A percentile compares a stretch with the other conserved stretches of the same genome.
Conservation (phyloP, 1,284 basidiomycete species). For the Ustilago shanxiensis region DNA sequence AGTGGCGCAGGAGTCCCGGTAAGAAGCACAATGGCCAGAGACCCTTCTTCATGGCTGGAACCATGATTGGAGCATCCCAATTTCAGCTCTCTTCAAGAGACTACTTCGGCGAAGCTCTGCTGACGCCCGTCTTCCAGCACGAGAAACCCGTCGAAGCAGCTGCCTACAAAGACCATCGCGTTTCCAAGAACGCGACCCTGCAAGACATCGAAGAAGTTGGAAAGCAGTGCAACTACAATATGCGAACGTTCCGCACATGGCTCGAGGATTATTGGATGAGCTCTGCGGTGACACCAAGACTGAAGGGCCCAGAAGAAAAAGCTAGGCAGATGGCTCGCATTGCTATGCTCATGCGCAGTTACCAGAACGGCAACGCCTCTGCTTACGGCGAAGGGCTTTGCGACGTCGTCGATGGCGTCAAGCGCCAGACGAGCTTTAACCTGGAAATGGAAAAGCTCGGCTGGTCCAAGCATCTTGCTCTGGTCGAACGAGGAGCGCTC, state of each 20-base stretch:
- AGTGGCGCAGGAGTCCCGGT: conserved; percentile 34
- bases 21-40: neutral
- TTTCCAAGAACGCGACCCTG: neutral
- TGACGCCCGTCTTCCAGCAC: conserved; percentile 36
- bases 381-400: conserved; percentile 46
- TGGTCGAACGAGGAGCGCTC: conserved; percentile 29
- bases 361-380: conserved; percentile 44
- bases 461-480: conserved; percentile 40
- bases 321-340: conserved; percentile 39
- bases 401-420: conserved; percentile 49
- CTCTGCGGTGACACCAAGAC: conserved; percentile 17
- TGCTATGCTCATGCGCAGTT: conserved; percentile 36
- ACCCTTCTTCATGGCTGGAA: conserved; percentile 47
- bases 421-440: conserved; percentile 48
- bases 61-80: conserved; percentile 30
- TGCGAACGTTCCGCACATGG: conserved; percentile 32
- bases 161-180: conserved; percentile 9
- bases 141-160: conserved; percentile 29
- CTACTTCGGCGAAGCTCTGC: conserved; percentile 28
- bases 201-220: conserved; percentile 31
- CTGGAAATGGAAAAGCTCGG: conserved; percentile 48
- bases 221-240: conserved; percentile 26
- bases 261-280: conserved; percentile 32
- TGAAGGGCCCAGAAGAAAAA: conserved; percentile 24
- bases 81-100: conserved; percentile 24